A percentile compares a stretch with the other conserved stretches of the same genome.
These are phyloP conservation scores for Fusarium sp. DNA, from an alignment of 2,329 filamentous ascomycete genomes.

Conservation along the genomic window DNA sequence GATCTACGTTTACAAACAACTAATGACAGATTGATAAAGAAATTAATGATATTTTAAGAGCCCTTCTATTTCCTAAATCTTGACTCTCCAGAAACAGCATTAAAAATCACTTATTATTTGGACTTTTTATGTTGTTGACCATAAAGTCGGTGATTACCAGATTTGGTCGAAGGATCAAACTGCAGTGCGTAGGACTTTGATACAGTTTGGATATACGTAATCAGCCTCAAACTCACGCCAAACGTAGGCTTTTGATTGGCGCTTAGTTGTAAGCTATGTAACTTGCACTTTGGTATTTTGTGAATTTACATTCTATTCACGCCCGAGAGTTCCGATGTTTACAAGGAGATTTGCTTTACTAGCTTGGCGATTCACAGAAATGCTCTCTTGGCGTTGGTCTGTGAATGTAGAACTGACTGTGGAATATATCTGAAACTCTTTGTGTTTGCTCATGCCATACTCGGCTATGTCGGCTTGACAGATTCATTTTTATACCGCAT, in stretches of 20 bases:
- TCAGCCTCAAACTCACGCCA: slow-evolving; percentile 9
- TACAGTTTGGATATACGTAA: slow-evolving; percentile 6
- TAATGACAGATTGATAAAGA: background rate
- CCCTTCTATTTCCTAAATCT: too few relatives aligned
- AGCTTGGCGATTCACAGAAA: background rate
- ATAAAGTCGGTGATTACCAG: slow-evolving; percentile 7
- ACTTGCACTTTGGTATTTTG: background rate
- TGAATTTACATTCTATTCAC: background rate
- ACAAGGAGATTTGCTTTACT: background rate
- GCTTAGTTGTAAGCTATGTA: background rate
- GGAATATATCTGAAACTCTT: slow-evolving; percentile 11
- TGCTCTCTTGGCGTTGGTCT: slow-evolving; percentile 3
- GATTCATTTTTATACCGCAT: background rate
- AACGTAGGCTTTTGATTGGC: background rate
- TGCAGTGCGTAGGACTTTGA: slow-evolving; percentile 6
- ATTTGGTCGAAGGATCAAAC: slow-evolving; percentile 15
- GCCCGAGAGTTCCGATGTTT: background rate
- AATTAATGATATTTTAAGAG: background rate
- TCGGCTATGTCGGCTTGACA: background rate
- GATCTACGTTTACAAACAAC: slow-evolving; percentile 5
- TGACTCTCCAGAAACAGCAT: background rate
- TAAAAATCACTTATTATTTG: fast-evolving
- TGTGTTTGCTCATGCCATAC: background rate
- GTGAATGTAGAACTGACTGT: background rate
- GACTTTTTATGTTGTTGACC: background rate